Evolutionary conservation across 2,329 filamentous ascomycete genomes (phyloP).

Genomic region (Pyrenochaeta sp.): DNA sequence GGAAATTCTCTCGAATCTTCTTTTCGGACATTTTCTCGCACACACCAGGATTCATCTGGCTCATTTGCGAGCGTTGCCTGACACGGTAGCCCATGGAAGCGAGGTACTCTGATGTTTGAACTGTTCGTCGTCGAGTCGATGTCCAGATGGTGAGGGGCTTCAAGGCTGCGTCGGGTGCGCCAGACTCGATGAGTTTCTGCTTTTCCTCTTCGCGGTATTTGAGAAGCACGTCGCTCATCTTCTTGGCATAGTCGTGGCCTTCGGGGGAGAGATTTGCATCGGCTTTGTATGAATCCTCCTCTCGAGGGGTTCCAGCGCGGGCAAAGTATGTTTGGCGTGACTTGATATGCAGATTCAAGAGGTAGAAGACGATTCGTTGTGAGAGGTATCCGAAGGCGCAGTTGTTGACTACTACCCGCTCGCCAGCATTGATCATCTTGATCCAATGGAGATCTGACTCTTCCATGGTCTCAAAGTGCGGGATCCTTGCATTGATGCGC

Average conservation of each 20-base stretch:
- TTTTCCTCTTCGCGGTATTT: conserved; percentile 85
- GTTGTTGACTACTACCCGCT: conserved; percentile 94
- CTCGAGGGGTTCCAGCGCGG: conserved; percentile 82
- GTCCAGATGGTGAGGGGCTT: conserved; percentile 93
- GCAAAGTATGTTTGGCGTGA: conserved; percentile 92
- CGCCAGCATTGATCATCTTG: conserved; percentile 98
- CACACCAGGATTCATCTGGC: conserved; percentile 94
- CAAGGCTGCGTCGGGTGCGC: conserved; percentile 71
- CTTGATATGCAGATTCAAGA: conserved; percentile 97
- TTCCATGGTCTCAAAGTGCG: conserved; percentile 95
- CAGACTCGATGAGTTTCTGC: conserved; percentile 70
- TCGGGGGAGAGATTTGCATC: conserved; percentile 84
- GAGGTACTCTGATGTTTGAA: conserved; percentile 88
- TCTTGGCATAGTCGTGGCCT: conserved; percentile 76
- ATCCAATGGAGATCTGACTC: conserved; percentile 95
- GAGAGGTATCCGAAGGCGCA: conserved; percentile 96
- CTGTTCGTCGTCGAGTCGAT: conserved; percentile 85
- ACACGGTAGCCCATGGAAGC: conserved; percentile 82
- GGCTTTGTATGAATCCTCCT: conserved; percentile 89
- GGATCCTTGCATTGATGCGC: conserved; percentile 90
- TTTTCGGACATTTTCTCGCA: conserved; percentile 92
- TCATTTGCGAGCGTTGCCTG: conserved; percentile 93
- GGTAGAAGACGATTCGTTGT: conserved; percentile 96
- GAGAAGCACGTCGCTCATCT: conserved; percentile 76
- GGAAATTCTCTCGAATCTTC: conserved; percentile 80